Base-by-base conservation (phyloP, 306 rosid genomes). In the Begonia masoniana region DNA sequence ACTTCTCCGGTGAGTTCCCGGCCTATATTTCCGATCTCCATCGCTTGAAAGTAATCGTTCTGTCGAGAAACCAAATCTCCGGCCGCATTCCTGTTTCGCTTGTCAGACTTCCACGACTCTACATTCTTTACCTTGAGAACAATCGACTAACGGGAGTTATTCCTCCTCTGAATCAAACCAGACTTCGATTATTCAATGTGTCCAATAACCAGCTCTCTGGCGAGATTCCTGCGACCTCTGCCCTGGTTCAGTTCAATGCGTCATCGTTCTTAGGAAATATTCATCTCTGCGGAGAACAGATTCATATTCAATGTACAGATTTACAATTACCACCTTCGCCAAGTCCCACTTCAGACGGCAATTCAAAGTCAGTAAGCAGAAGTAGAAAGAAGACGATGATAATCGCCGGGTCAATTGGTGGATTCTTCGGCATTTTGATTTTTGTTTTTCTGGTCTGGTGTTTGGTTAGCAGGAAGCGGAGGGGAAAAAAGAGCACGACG, bases 161-260 rank as follows among this genome's bases (percentile, higher is more conserved):
- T 24, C 99, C 99, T 4, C 63, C 77, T 5, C 76, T 91, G 56
- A 79, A 91, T 61, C 99, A 91, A 62, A 77, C 79, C 62, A 74
- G 86, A 13, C 86, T 91, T 51, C 61, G 87, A 59, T 86, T 76
- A 77, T 73, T 91, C 55, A 83, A 86, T 13, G 78, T 86, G 15
- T 91, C 96, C 12, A 77, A 85, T 59, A 91, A 91, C 67, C 66
- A 42, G 47, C 96, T 91, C 45, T 73, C 84, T 54, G 99, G 96
- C 14, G 70, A 57, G 72, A 81, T 91, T 36, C 99, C 99, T 49
- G 57, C 58, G 63, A 86, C 84, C 23, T 11, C 80, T 3, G 35
- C 82, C 0, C 57, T 91, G 55, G 65, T 60, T 35, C 84, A 71
- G 13, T 91, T 91, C 76, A 86, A 86, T 15, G 55, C 66, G 35